phyloP scores from a whole-genome alignment of 176 grass and related monocot genomes.

The Oryza meridionalis region DNA sequence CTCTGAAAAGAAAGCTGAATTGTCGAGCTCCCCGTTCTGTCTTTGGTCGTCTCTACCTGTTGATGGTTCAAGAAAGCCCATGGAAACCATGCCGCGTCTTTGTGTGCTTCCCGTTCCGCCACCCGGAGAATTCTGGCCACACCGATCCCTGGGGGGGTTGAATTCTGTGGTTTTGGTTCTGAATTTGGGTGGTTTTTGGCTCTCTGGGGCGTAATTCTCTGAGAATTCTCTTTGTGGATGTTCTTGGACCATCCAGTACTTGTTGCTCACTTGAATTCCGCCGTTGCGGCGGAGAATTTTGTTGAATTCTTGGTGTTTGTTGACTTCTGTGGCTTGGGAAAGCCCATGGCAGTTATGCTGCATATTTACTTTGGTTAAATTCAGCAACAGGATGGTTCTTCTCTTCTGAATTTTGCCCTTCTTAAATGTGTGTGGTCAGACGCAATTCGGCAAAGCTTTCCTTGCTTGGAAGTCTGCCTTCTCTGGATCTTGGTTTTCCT shows the following conservation, averaged over 20 bases:
- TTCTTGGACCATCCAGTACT: not conserved
- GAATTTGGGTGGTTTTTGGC: not conserved
- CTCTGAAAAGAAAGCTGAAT: slow-evolving; percentile 17
- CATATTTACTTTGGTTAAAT: slow-evolving; percentile 13
- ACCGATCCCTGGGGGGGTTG: too few relatives aligned
- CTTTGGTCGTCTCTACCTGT: slow-evolving; percentile 49
- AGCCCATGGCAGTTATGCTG: not conserved
- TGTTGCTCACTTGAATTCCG: slow-evolving; percentile 1
- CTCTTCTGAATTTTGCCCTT: slow-evolving; percentile 26
- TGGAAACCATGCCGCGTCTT: slow-evolving; percentile 71
- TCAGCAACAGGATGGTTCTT: slow-evolving; percentile 5
- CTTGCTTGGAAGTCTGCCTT: not conserved
- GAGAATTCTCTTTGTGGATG: not conserved
- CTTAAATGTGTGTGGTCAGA: not conserved
- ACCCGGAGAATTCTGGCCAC: not conserved
- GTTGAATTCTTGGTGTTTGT: not conserved
- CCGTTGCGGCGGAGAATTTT: not conserved
- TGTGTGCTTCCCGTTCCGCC: not conserved
- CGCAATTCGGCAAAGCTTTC: not conserved
- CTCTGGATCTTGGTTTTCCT: slow-evolving; percentile 33
- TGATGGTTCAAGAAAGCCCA: slow-evolving; percentile 98
- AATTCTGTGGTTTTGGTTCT: not conserved
- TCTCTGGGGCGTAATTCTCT: not conserved
- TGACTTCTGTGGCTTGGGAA: not conserved
- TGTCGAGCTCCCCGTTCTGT: not conserved